A percentile compares a stretch with the other conserved stretches of the same genome.
phyloP scores from a whole-genome alignment of 2,329 filamentous ascomycete genomes.

The Neopestalotiopsis sp. region DNA sequence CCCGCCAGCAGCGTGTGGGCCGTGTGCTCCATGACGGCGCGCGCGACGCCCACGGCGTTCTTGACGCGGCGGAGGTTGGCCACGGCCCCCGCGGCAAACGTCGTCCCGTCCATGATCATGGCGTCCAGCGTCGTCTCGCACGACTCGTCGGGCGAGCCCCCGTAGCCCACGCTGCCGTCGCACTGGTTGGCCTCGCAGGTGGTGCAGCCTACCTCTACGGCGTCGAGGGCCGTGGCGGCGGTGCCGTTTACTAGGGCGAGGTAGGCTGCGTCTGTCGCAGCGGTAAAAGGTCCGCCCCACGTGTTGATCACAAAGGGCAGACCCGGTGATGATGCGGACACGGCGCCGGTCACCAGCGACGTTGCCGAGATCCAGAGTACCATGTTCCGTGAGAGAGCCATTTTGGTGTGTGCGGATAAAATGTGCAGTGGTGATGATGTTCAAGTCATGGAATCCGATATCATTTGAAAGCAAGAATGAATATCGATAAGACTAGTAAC shows the following conservation, averaged over 20 bases:
- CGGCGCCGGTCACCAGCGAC: background rate
- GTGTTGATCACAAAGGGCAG: conserved; percentile 60
- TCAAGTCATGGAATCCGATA: background rate
- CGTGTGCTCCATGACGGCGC: conserved; percentile 55
- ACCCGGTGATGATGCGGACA: conserved; percentile 29
- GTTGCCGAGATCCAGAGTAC: background rate
- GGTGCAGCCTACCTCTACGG: conserved; percentile 55
- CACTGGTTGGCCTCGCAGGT: conserved; percentile 58
- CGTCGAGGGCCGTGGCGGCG: conserved; percentile 50
- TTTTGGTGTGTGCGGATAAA: background rate
- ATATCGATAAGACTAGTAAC: background rate
- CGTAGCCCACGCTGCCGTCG: conserved; percentile 59
- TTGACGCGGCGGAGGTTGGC: conserved; percentile 54
- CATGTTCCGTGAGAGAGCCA: background rate
- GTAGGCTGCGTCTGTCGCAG: conserved; percentile 57
- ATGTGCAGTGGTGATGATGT: background rate
- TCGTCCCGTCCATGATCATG: conserved; percentile 61
- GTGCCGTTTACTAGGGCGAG: conserved; percentile 40
- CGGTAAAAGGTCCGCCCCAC: conserved; percentile 57
- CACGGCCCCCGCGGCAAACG: conserved; percentile 59
- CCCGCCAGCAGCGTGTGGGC: conserved; percentile 57
- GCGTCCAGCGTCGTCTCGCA: conserved; percentile 65
- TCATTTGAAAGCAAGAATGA: background rate
- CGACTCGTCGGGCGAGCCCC: conserved; percentile 58
- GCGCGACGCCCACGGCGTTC: conserved; percentile 54